Evolutionary conservation across 179 eudicot species (phyloP).

Genomic region (Heliamphora pulchella): DNA sequence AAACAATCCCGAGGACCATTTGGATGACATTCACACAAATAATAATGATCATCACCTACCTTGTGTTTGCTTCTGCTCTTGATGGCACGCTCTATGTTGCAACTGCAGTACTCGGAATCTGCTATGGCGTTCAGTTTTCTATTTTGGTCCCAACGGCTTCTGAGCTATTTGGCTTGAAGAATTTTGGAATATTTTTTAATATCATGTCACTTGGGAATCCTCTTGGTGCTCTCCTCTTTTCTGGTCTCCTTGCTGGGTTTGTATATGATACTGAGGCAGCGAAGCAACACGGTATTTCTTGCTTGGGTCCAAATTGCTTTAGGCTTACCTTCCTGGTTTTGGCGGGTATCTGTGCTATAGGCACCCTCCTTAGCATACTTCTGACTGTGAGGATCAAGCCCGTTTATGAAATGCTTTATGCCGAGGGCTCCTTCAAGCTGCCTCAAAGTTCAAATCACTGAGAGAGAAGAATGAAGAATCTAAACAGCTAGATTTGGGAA

Average conservation of each 20-base stretch:
- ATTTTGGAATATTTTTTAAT: conserved; percentile 69
- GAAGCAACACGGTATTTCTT: conserved; percentile 53
- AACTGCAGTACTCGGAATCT: conserved; percentile 61
- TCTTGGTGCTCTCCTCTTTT: conserved; percentile 62
- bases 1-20: conserved; percentile 53
- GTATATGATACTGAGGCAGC: conserved; percentile 58
- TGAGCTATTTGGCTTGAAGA: conserved; percentile 63
- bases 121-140: conserved; percentile 66
- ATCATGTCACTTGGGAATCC: conserved; percentile 67
- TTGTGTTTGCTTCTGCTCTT: conserved; percentile 52
- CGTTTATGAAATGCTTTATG: conserved; percentile 73
- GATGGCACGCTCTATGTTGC: conserved; percentile 51
- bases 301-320: conserved; percentile 58
- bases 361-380: conserved; percentile 54
- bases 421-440: conserved; percentile 61
- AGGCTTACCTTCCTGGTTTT: conserved; percentile 55
- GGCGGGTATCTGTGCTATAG: conserved; percentile 62
- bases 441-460: conserved; percentile 41
- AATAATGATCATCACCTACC: conserved; percentile 46
- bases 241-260: conserved; percentile 62
- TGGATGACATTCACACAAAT: conserved; percentile 62
- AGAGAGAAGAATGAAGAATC: conserved; percentile 1
- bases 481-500: too few species aligned
- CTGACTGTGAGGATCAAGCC: conserved; percentile 66
- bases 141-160: conserved; percentile 71